phyloP scores from a whole-genome alignment of 208 protist species.

The Novymonas esmeraldas region DNA sequence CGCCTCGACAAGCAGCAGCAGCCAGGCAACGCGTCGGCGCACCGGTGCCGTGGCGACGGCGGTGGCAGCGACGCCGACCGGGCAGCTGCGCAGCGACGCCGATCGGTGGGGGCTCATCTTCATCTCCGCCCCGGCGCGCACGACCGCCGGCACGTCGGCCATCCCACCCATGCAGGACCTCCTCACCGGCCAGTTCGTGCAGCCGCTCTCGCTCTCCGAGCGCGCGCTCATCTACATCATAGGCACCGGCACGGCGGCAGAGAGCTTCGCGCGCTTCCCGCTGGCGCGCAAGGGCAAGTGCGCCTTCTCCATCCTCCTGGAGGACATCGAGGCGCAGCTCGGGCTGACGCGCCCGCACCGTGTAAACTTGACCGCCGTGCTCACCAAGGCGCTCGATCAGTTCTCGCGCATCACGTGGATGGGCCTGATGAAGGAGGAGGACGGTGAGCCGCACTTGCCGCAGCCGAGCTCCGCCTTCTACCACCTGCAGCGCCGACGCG shows the following conservation, averaged over 20 bases:
- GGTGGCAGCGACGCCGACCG: conserved; percentile 4
- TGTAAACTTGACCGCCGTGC: conserved; percentile 62
- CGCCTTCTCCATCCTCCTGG: conserved; percentile 77
- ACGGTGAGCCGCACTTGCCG: conserved; percentile 59
- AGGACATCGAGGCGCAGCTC: conserved; percentile 88
- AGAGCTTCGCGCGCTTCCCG: conserved; percentile 76
- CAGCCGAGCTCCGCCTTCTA: conserved; percentile 57
- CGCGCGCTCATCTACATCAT: conserved; percentile 86
- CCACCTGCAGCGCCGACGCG: conserved; percentile 66
- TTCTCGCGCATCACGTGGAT: conserved; percentile 92
- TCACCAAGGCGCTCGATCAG: conserved; percentile 73
- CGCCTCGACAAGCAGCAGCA: conserved; percentile 28
- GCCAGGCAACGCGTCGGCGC: conserved; percentile 23
- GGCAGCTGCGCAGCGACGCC: conserved; percentile 18
- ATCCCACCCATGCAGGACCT: conserved; percentile 89
- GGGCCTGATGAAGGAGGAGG: conserved; percentile 80
- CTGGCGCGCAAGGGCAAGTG: conserved; percentile 72
- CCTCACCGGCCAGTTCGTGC: conserved; percentile 86
- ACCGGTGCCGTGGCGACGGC: conserved; percentile 17
- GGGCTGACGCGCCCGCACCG: conserved; percentile 55
- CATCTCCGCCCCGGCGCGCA: conserved; percentile 69
- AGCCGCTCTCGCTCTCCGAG: conserved; percentile 78
- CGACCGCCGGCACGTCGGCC: conserved; percentile 36
- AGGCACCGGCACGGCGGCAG: conserved; percentile 75
- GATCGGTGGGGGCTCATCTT: conserved; percentile 64